Conservation (phyloP, 257 asterid species). For the Fraxinus quadrangulata region DNA sequence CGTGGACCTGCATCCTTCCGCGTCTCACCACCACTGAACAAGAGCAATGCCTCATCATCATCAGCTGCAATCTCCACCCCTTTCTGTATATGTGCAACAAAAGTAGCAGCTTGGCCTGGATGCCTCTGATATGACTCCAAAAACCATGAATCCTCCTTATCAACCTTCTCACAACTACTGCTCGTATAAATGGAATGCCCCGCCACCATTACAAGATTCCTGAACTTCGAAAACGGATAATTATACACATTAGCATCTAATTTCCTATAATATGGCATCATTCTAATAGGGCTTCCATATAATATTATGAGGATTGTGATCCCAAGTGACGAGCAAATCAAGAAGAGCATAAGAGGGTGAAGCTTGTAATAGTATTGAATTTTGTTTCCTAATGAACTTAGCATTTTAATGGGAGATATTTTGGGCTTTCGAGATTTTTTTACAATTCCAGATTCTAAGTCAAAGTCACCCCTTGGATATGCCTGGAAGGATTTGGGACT, state of each 20-base stretch:
- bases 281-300: slow-evolving; percentile 37
- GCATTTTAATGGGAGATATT: slow-evolving; percentile 54
- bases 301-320: slow-evolving; percentile 42
- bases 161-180: slow-evolving; percentile 83
- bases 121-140: slow-evolving; percentile 88
- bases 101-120: slow-evolving; percentile 95
- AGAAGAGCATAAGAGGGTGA: slow-evolving; percentile 61
- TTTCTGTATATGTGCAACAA: slow-evolving; percentile 75
- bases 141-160: slow-evolving; percentile 90
- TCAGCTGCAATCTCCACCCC: slow-evolving; percentile 67
- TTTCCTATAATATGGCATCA: slow-evolving; percentile 42
- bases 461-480: slow-evolving; percentile 77
- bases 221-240: slow-evolving; percentile 61
- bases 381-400: slow-evolving; percentile 55
- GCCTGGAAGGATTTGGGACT: slow-evolving; percentile 91
- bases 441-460: slow-evolving; percentile 75
- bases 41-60: slow-evolving; percentile 68
- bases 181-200: slow-evolving; percentile 96
- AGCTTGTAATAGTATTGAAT: slow-evolving; percentile 63
- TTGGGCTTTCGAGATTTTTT: slow-evolving; percentile 59
- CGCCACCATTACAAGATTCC: slow-evolving; percentile 95
- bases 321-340: slow-evolving; percentile 56
- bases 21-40: slow-evolving; percentile 98
- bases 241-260: slow-evolving; percentile 42
- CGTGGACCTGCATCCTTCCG: slow-evolving; percentile 93